Percentiles rank a stretch among this genome's conserved stretches.
Evolutionary conservation across 176 grass and related monocot species (phyloP).

Genomic region (Sorghum bicolor): Sorghum_bicolor_NCBIv3 NC_012870.2:75597001-75597500

Average conservation of each 20-base stretch:
- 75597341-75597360: conserved; percentile 41
- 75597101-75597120: neutral
- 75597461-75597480: conserved; percentile 32
- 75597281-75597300: conserved; percentile 89
- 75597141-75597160: neutral
- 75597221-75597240: conserved; percentile 96
- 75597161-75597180: no score
- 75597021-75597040: conserved; percentile 97
- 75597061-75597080: conserved; percentile 98
- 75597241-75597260: conserved; percentile 87
- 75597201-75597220: conserved; percentile 96
- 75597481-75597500: conserved; percentile 45
- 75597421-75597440: neutral
- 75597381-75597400: neutral
- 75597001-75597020: conserved; percentile 83
- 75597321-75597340: conserved; percentile 61
- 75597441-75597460: conserved; percentile 41
- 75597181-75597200: conserved; percentile 47
- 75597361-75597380: neutral
- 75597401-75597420: neutral
- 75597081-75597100: conserved; percentile 88
- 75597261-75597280: conserved; percentile 97
- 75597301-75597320: conserved; percentile 79
- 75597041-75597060: conserved; percentile 91
- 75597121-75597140: neutral